These are phyloP conservation scores for Venturia oleaginea DNA, from an alignment of 2,329 filamentous ascomycete species.

Conservation along the genomic window DNA sequence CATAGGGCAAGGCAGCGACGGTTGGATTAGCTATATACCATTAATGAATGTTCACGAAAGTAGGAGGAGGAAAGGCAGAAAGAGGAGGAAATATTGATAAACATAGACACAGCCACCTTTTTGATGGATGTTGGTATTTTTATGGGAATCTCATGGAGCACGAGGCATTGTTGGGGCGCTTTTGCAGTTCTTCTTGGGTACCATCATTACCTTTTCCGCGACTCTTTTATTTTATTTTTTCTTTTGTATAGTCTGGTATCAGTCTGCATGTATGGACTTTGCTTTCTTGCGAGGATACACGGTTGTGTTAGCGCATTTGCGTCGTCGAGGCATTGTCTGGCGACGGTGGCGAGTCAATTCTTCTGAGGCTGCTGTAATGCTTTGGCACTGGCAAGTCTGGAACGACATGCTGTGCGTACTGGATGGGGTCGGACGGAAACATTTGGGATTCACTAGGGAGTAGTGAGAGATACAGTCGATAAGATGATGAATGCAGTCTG, in stretches of 20 bases:
- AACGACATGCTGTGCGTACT: background rate
- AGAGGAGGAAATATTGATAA: constrained; percentile 1
- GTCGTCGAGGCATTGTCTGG: background rate
- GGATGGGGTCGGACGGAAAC: background rate
- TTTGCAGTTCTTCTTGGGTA: background rate
- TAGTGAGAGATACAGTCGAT: background rate
- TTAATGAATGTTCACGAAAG: constrained; percentile 3
- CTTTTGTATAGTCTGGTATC: constrained; percentile 2
- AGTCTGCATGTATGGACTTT: background rate
- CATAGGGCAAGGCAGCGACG: background rate
- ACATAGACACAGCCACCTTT: background rate
- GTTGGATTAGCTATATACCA: constrained; percentile 8
- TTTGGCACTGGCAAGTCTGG: background rate
- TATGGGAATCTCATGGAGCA: background rate
- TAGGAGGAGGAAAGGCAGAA: background rate
- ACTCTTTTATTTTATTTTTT: background rate
- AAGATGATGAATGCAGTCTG: constrained; percentile 2
- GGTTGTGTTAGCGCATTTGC: background rate
- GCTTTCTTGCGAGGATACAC: background rate
- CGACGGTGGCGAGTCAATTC: background rate
- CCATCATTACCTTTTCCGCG: background rate
- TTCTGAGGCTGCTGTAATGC: background rate
- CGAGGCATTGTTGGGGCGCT: background rate
- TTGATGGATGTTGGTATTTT: background rate
- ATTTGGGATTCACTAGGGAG: background rate